Evolutionary conservation across 148 eudicot species (phyloP).

Genomic region (Fallopia convolvulus): DNA sequence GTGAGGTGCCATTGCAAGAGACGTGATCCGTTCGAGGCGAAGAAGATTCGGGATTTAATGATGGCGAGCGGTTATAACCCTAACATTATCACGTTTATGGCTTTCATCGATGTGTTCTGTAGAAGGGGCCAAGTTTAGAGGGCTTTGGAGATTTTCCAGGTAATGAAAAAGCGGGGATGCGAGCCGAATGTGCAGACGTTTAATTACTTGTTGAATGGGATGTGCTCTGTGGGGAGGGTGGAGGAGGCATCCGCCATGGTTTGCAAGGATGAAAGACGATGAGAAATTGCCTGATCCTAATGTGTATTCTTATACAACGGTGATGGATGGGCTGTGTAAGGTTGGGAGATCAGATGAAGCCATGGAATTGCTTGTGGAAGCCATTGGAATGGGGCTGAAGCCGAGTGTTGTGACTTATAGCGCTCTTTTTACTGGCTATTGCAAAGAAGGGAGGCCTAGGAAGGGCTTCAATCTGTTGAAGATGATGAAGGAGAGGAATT

Average conservation of each 20-base stretch:
- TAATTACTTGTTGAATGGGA: slow-evolving; percentile 71
- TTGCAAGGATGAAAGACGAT: slow-evolving; percentile 40
- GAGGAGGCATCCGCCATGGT: slow-evolving; percentile 67
- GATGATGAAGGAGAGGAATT: slow-evolving; percentile 50
- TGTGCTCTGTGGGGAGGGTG: slow-evolving; percentile 74
- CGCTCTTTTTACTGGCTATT: slow-evolving; percentile 66
- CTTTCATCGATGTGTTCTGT: slow-evolving; percentile 56
- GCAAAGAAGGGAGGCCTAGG: slow-evolving; percentile 77
- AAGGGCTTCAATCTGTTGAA: slow-evolving; percentile 54
- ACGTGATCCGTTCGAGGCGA: slow-evolving; percentile 46
- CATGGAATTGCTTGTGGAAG: slow-evolving; percentile 62
- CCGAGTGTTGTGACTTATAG: slow-evolving; percentile 64
- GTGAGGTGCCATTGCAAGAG: slow-evolving; percentile 53
- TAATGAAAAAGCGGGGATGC: slow-evolving; percentile 37
- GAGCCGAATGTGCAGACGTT: slow-evolving; percentile 62
- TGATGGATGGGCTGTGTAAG: slow-evolving; percentile 93
- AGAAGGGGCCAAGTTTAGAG: slow-evolving; percentile 42
- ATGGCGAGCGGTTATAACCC: slow-evolving; percentile 45
- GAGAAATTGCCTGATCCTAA: slow-evolving; percentile 28
- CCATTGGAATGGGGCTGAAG: slow-evolving; percentile 37
- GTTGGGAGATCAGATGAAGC: slow-evolving; percentile 88
- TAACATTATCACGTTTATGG: slow-evolving; percentile 46
- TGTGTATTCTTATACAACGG: slow-evolving; percentile 55
- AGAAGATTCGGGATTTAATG: slow-evolving; percentile 34
- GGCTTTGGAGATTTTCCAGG: slow-evolving; percentile 53